These are phyloP conservation scores for Aethionema arabicum DNA, from an alignment of 345 rosid genomes.

Conservation along the genomic window DNA sequence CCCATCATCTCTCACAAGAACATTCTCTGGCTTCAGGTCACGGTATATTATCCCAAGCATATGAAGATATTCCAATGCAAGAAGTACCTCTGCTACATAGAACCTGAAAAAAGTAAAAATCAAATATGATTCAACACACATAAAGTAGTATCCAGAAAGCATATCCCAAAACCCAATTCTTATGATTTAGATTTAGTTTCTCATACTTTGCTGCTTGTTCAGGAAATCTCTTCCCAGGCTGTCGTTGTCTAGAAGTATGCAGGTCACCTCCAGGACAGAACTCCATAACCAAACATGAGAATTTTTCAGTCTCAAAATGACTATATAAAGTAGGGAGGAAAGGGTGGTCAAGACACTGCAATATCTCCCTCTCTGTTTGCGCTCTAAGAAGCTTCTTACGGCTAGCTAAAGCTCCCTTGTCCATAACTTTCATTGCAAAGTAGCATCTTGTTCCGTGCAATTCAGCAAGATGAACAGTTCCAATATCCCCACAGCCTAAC, in stretches of 20 bases:
- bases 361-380: conserved; percentile 79
- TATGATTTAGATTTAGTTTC: background rate
- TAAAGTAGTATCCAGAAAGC: background rate
- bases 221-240: conserved; percentile 70
- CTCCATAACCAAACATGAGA: conserved; percentile 85
- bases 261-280: conserved; percentile 84
- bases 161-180: background rate
- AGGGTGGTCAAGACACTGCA: conserved; percentile 71
- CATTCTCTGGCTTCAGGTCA: conserved; percentile 84
- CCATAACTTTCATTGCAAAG: conserved; percentile 79
- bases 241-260: conserved; percentile 77
- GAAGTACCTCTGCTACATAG: conserved; percentile 76
- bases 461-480: conserved; percentile 72
- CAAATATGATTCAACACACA: conserved; percentile 16
- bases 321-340: conserved; percentile 76
- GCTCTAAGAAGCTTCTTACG: conserved; percentile 79
- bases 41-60: conserved; percentile 85
- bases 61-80: conserved; percentile 78
- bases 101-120: conserved; percentile 46
- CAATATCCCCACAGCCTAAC: conserved; percentile 75
- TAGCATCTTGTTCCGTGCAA: conserved; percentile 62
- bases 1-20: conserved; percentile 84
- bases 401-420: conserved; percentile 63
- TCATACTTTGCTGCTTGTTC: conserved; percentile 77
- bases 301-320: conserved; percentile 78